Conservation (phyloP, 371 early-diverging fungal species). For the Mortierella sp. region DNA sequence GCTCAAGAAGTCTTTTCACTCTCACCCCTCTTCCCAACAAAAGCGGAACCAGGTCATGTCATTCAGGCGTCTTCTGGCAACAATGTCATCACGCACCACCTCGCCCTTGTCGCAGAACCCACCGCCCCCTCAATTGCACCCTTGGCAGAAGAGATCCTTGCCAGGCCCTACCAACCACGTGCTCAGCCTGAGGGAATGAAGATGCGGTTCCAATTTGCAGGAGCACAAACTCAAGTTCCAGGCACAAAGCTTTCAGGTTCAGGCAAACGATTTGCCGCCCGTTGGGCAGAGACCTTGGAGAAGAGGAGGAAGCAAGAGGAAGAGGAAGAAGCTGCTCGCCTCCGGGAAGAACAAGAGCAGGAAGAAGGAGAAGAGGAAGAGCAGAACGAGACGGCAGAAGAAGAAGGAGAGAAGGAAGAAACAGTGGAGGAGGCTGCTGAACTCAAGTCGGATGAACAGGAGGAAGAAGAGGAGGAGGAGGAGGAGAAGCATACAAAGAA, state of each 20-base stretch:
- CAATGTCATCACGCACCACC: conserved; percentile 15
- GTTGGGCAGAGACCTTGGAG: conserved; percentile 34
- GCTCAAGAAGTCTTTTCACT: conserved; percentile 45
- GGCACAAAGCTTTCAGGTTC: conserved; percentile 35
- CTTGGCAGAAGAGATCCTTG: conserved; percentile 42
- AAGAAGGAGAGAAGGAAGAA: conserved; percentile 5
- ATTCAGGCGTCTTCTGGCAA: conserved; percentile 40
- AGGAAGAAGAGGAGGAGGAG: conserved; percentile 8
- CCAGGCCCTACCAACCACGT: conserved; percentile 35
- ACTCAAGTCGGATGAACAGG: background rate
- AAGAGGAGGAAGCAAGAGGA: conserved; percentile 25
- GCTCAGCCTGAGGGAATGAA: conserved; percentile 45
- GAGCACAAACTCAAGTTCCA: conserved; percentile 37
- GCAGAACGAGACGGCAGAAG: conserved; percentile 6
- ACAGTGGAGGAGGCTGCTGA: conserved; percentile 2
- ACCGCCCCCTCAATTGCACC: conserved; percentile 39
- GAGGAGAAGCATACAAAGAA: background rate
- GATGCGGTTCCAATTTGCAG: conserved; percentile 41
- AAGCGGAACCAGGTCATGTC: conserved; percentile 30
- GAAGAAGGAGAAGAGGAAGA: conserved; percentile 11
- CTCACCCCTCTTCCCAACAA: conserved; percentile 35
- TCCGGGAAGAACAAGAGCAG: conserved; percentile 9
- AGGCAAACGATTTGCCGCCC: conserved; percentile 43
- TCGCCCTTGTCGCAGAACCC: conserved; percentile 35
- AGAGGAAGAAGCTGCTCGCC: conserved; percentile 11